Evolutionary conservation across 2,329 filamentous ascomycete genomes (phyloP), one percentile per base, ranked within the genome.

Genomic region (Pyrenophora graminea): DNA sequence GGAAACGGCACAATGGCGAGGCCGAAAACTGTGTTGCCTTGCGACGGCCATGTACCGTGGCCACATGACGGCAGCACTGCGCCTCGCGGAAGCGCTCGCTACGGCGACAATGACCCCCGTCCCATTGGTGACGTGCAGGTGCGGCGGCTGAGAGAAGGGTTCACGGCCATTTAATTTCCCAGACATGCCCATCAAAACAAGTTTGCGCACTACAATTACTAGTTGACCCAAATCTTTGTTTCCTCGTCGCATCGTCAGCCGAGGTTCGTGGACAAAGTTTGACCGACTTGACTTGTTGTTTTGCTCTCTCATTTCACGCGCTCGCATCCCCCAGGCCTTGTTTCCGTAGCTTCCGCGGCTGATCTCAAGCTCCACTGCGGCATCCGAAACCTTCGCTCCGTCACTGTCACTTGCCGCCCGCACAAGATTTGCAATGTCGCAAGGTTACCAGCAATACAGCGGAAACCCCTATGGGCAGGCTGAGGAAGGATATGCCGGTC

Each of bases 401-500:
- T 36, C 51, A 30, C 47, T 51, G 23, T 34, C 47, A 46, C 39
- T 33, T 41, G 45, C 53, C 46, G 33, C 49, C 49, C 48, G 48
- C 48, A 40, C 2, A 49, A 47, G 48, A 37, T 25, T 46, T 51
- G 54, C 38, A 51, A 71, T 70, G 67, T 68, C 68, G 64, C 59
- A 66, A 59, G 69, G 68, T 53, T 86, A 88, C 71, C 78, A 82
- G 59, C 80, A 82, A 50, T 80, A 80, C 60, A 21, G 49, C 18
- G 49, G 49, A 21, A 52, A 52, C 23, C 49, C 49, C 12, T 52
- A 52, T n/a, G 49, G 49, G 27, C 49, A 52, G 45, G 45, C 49
- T 30, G 49, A 52, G 31, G 49, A 21, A 9, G 48, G 48, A 25
- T 48, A 52, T 15, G 39, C 39, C 31, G 45, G 32, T 27, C 56